Base-by-base conservation (phyloP, 257 asterid genomes). In the Solanum pinnatisectum region DNA sequence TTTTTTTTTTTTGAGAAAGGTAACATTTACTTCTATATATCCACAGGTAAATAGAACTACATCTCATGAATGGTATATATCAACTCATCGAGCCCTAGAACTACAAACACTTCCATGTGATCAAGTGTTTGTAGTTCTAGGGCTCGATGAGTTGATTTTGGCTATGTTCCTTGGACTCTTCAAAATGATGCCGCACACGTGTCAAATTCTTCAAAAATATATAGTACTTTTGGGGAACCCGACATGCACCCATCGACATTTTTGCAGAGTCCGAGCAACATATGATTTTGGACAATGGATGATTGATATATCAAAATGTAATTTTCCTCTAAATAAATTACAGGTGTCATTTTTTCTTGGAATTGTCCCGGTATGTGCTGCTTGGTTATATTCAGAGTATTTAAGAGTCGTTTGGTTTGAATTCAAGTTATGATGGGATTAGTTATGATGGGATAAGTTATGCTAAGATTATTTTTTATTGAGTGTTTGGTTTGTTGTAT, bases 291-390 rank as follows among this genome's bases (percentile, higher is more conserved):
- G 39, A 15, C 39, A 10, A 25, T 27, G 65, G 65, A 44, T 42
- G 65, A 27, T 79, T 42, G 25, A 25, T 27, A 25, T 79, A 40
- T 42, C 18, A 46, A 44, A 78, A 14, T 27, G 15, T 25, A 79
- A 79, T 65, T 79, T 79, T 25, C 84, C 65, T 25, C 42, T 42
- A 59, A 87, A 60, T 42, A 76, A 84, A 90, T 32, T 90, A 90
- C 91, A 95, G 98, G 98, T 96, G 87, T 90, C 98, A 5, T 93
- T 96, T 91, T 94, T 95, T 87, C 92, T 96, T 52, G 98, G 98
- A 74, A 87, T 95, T 89, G 91, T 94, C 16, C 95, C 98, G 0
- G 67, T 95, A 27, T 91, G 94, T 89, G 98, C 93, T 46, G 98
- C 96, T 84, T 96, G 98, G 99, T 72, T 95, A 39, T 95, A 90